Percentiles rank a stretch among this genome's conserved stretches.
phyloP scores from a whole-genome alignment of 768 basidiomycete species.

The Lanmaoa pseudosensibilis region DNA sequence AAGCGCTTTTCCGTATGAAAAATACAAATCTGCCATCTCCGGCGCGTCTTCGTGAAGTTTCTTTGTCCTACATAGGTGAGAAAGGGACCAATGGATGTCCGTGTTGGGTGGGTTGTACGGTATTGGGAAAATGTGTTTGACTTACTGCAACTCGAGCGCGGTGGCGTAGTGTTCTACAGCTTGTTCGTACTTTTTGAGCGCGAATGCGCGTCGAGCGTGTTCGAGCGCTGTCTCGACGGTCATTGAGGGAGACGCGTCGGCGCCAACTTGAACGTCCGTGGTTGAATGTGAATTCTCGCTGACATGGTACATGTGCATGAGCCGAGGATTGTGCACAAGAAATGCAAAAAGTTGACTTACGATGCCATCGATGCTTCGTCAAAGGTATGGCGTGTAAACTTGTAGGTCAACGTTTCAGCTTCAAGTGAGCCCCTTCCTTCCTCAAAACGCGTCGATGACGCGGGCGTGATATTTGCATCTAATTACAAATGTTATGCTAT shows the following conservation, averaged over 20 bases:
- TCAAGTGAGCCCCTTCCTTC: not conserved
- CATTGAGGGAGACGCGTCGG: conserved; percentile 31
- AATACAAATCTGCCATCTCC: conserved; percentile 84
- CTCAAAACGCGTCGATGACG: conserved; percentile 11
- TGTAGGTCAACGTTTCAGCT: not conserved
- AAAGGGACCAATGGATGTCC: conserved; percentile 12
- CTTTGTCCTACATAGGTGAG: conserved; percentile 52
- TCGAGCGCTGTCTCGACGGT: conserved; percentile 63
- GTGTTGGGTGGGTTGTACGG: not conserved
- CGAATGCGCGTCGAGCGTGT: conserved; percentile 85
- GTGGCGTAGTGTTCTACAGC: conserved; percentile 82
- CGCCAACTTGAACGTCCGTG: not conserved
- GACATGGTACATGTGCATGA: not conserved
- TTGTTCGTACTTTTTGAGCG: conserved; percentile 82
- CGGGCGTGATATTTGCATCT: conserved; percentile 21
- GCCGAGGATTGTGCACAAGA: too few species aligned
- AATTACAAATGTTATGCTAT: conserved; percentile 3
- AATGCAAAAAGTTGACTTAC: conserved; percentile 16
- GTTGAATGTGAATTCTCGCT: conserved; percentile 14
- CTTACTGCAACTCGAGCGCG: conserved; percentile 82
- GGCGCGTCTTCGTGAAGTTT: conserved; percentile 78
- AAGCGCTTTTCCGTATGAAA: conserved; percentile 89
- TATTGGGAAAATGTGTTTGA: conserved; percentile 25
- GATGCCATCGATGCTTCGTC: conserved; percentile 22
- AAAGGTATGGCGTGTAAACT: not conserved